Evolutionary conservation across 179 eudicot genomes (phyloP), one percentile per base, ranked within the genome.

Genomic region (Camellia oleifera): DNA sequence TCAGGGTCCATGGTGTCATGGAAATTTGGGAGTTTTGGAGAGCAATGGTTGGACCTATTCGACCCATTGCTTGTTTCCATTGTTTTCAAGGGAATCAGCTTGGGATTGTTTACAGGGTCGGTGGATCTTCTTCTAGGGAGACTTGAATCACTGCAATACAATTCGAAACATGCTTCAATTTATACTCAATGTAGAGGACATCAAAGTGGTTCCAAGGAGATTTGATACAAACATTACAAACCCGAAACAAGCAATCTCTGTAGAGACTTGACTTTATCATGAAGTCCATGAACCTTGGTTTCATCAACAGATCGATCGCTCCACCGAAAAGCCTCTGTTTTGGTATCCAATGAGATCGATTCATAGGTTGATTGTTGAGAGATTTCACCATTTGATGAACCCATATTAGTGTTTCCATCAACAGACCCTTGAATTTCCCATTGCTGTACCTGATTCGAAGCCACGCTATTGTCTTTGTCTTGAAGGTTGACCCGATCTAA

Each of bases 11-110:
- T 95, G 98, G 98, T 95, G 98, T 78, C 76, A 82, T 20, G 98
- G 98, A 8, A 75, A 89, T 46, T 76, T 95, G 70, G 98, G 94
- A 6, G 53, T 72, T 45, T 74, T 95, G 14, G 98, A 95, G 86
- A 95, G 98, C 72, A 95, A 95, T 76, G 98, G 98, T 2, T 95
- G 97, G 98, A 90, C 91, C 0, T 95, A 95, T 80, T 95, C 98
- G 2, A 81, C 98, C 2, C 98, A 95, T 84, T 95, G 98, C 77
- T 88, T 93, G 5, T 95, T 95, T 80, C 85, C 80, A 40, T 32
- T 95, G 57, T 87, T 86, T 12, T 67, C 87, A 0, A 40, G 66
- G 23, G 83, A 86, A 71, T 78, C 83, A 12, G 94, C 98, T 58
- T 95, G 98, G 98, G 81, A 87, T 75, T 92, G 98, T 83, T 77